Conservation (phyloP, 2,329 filamentous ascomycete genomes). For the Parafenestella ontariensis region DNA sequence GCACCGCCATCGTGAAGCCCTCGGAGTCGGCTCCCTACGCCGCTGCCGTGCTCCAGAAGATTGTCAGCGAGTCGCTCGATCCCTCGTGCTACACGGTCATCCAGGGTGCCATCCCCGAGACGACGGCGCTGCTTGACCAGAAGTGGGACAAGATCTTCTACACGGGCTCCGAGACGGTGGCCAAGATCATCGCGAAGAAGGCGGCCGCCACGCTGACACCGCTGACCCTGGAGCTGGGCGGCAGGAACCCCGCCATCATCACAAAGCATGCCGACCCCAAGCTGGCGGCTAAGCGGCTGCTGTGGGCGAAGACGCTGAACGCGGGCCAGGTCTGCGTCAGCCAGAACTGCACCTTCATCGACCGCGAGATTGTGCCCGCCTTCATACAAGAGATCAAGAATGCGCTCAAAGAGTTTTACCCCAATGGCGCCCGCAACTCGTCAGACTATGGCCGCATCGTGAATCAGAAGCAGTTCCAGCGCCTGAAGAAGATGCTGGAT, state of each 20-base stretch:
- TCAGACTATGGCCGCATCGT: conserved; percentile 81
- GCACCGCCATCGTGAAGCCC: conserved; percentile 88
- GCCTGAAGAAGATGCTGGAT: conserved; percentile 92
- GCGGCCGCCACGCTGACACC: conserved; percentile 71
- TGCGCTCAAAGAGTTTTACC: conserved; percentile 79
- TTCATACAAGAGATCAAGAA: conserved; percentile 79
- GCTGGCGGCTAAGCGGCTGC: conserved; percentile 80
- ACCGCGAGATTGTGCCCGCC: conserved; percentile 72
- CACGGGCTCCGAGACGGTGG: conserved; percentile 80
- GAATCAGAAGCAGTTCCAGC: conserved; percentile 78
- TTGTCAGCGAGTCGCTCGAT: conserved; percentile 79
- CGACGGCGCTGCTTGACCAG: conserved; percentile 79
- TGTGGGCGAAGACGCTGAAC: conserved; percentile 89
- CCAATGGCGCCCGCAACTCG: conserved; percentile 78
- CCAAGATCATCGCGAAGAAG: conserved; percentile 63
- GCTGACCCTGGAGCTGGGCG: conserved; percentile 87
- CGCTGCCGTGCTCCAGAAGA: conserved; percentile 79
- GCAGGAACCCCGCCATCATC: conserved; percentile 89
- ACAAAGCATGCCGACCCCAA: conserved; percentile 81
- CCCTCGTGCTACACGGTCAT: conserved; percentile 76
- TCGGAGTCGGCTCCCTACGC: conserved; percentile 80
- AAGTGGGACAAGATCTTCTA: conserved; percentile 99
- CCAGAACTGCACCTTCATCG: conserved; percentile 90
- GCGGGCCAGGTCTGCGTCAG: conserved; percentile 91
- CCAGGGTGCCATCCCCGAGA: conserved; percentile 83